These are phyloP conservation scores for Dissophora globulifera DNA, from an alignment of 192 early-diverging fungal genomes.

Conservation along the genomic window DNA sequence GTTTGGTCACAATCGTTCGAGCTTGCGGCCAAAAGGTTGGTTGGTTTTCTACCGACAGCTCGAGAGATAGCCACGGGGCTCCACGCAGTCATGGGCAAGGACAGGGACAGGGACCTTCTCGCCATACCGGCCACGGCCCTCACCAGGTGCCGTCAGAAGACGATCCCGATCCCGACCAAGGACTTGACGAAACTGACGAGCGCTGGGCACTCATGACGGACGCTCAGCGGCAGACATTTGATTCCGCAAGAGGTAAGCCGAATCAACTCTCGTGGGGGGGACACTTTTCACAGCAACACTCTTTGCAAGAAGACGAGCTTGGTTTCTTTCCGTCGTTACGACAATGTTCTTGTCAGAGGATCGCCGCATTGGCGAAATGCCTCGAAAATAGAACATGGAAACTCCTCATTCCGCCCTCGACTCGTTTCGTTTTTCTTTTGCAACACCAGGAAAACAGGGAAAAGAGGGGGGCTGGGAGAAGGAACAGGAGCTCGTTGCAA, in stretches of 20 bases:
- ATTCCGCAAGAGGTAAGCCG: slow-evolving; percentile 32
- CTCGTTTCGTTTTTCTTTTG: neutral
- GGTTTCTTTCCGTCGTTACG: too few species aligned
- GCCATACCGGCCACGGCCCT: slow-evolving; percentile 30
- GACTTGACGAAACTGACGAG: slow-evolving; percentile 40
- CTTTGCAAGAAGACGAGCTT: too few species aligned
- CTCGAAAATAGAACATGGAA: slow-evolving; percentile 16
- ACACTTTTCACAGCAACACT: too few species aligned
- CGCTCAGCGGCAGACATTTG: slow-evolving; percentile 37
- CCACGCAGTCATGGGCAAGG: slow-evolving; percentile 15
- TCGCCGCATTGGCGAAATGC: neutral
- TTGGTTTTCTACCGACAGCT: slow-evolving; percentile 2
- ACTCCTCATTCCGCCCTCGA: neutral
- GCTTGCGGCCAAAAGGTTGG: slow-evolving; percentile 22
- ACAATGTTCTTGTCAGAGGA: too few species aligned
- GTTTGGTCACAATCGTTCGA: slow-evolving; percentile 10
- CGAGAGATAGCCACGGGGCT: neutral
- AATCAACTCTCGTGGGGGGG: too few species aligned
- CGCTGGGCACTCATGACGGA: slow-evolving; percentile 38
- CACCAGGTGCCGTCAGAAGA: slow-evolving; percentile 32
- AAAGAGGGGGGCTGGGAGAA: too few species aligned
- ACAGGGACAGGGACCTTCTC: neutral
- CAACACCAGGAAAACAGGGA: neutral
- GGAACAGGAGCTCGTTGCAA: neutral
- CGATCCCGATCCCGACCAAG: slow-evolving; percentile 30